Percentiles rank a stretch among this genome's conserved stretches.
Conservation (phyloP, 2,329 filamentous ascomycete genomes). For the Colletotrichum godetiae region DNA sequence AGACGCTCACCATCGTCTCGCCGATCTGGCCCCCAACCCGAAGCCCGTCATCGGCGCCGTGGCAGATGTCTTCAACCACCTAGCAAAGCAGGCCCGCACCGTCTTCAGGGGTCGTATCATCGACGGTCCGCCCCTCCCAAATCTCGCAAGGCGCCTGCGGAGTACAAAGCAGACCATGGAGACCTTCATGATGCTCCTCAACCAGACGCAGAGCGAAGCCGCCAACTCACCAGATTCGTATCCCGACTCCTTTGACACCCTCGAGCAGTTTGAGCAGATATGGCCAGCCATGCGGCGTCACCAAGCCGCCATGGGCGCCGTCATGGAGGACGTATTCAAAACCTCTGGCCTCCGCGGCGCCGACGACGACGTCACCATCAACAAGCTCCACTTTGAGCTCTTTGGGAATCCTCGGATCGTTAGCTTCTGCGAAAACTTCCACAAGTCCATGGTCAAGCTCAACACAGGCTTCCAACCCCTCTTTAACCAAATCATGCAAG, state of each 20-base stretch:
- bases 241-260: slow-evolving; percentile 37
- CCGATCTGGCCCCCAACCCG: slow-evolving; percentile 40
- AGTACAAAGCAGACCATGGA: slow-evolving; percentile 40
- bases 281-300: slow-evolving; percentile 34
- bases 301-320: slow-evolving; percentile 34
- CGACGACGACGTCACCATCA: slow-evolving; percentile 29
- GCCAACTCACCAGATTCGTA: slow-evolving; percentile 24
- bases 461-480: slow-evolving; percentile 47
- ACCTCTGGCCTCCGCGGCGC: slow-evolving; percentile 22
- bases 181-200: slow-evolving; percentile 42
- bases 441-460: slow-evolving; percentile 34
- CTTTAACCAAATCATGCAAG: slow-evolving; percentile 44
- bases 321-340: slow-evolving; percentile 38
- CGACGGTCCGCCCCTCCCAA: slow-evolving; percentile 39
- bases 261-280: slow-evolving; percentile 41
- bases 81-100: slow-evolving; percentile 39
- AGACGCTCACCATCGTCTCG: slow-evolving; percentile 25
- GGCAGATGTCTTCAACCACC: slow-evolving; percentile 39
- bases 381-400: slow-evolving; percentile 33
- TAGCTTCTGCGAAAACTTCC: slow-evolving; percentile 34
- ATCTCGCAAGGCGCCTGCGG: slow-evolving; percentile 37
- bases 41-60: slow-evolving; percentile 39
- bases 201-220: slow-evolving; percentile 35
- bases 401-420: slow-evolving; percentile 35
- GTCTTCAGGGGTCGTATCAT: slow-evolving; percentile 39